Conservation (phyloP, 495 filamentous ascomycete species). For the Neurospora sp. region DNA sequence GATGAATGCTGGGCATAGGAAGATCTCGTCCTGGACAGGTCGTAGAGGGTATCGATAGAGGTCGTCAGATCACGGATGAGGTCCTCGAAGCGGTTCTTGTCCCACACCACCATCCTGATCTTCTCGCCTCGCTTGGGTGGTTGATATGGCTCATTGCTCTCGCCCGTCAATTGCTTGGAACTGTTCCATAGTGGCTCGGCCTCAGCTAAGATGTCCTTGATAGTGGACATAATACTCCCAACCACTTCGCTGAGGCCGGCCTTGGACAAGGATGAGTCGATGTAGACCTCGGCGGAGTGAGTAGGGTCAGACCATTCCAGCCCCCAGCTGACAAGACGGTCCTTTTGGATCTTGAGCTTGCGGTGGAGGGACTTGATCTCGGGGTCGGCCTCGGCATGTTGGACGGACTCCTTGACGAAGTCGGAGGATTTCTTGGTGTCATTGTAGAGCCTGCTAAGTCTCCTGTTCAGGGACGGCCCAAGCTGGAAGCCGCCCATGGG, state of each 20-base stretch:
- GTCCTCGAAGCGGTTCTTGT: slow-evolving; percentile 53
- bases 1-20: slow-evolving; percentile 26
- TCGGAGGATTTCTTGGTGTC: slow-evolving; percentile 87
- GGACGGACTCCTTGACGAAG: slow-evolving; percentile 63
- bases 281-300: slow-evolving; percentile 52
- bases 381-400: slow-evolving; percentile 43
- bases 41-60: slow-evolving; percentile 84
- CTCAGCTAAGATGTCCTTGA: slow-evolving; percentile 77
- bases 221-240: slow-evolving; percentile 78
- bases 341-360: slow-evolving; percentile 56
- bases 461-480: slow-evolving; percentile 45
- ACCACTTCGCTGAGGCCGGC: slow-evolving; percentile 83
- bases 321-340: slow-evolving; percentile 77
- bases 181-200: slow-evolving; percentile 67
- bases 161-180: slow-evolving; percentile 33
- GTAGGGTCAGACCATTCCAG: slow-evolving; percentile 75
- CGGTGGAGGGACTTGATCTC: slow-evolving; percentile 47
- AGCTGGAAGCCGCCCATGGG: slow-evolving; percentile 36
- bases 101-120: slow-evolving; percentile 41
- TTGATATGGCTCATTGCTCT: slow-evolving; percentile 28
- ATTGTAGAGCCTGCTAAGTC: slow-evolving; percentile 81
- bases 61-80: slow-evolving; percentile 69
- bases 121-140: slow-evolving; percentile 32
- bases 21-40: slow-evolving; percentile 65
- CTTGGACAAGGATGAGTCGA: slow-evolving; percentile 74